phyloP scores from a whole-genome alignment of 2,329 filamentous ascomycete genomes.

The Endocalyx cinctus region DNA sequence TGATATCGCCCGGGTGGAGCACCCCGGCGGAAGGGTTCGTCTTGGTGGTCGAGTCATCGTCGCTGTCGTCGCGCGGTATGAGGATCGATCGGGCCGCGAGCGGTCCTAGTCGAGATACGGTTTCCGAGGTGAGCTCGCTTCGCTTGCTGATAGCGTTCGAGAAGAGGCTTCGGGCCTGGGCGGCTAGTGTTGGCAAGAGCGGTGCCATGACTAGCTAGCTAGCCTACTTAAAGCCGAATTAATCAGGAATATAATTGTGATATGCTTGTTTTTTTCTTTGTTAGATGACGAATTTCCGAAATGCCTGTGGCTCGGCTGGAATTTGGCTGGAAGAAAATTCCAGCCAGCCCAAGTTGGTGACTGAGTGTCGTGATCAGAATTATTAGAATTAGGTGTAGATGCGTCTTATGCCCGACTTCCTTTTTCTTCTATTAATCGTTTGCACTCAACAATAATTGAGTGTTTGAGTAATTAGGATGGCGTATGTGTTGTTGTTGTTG shows the following conservation, averaged over 20 bases:
- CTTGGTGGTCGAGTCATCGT: slow-evolving; percentile 17
- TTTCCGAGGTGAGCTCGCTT: slow-evolving; percentile 19
- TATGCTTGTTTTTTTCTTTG: too few relatives aligned
- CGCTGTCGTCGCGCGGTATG: slow-evolving; percentile 31
- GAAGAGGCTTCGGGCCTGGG: slow-evolving; percentile 24
- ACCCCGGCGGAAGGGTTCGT: slow-evolving; percentile 42
- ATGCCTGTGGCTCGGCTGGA: slow-evolving; percentile 16
- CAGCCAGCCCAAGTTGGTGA: slow-evolving; percentile 18
- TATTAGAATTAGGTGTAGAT: not conserved
- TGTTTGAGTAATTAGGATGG: too few relatives aligned
- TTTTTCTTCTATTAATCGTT: too few relatives aligned
- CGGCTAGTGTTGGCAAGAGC: slow-evolving; percentile 23
- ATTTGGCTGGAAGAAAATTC: slow-evolving; percentile 19
- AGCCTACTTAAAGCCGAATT: too few relatives aligned
- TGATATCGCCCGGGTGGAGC: slow-evolving; percentile 52
- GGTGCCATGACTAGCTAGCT: too few relatives aligned
- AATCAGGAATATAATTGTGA: too few relatives aligned
- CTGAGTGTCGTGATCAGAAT: slow-evolving; percentile 1
- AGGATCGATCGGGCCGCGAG: slow-evolving; percentile 41
- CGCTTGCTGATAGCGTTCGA: slow-evolving; percentile 15
- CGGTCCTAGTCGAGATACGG: slow-evolving; percentile 33
- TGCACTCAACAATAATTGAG: too few relatives aligned
- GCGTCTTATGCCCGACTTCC: too few relatives aligned
- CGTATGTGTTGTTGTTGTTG: too few relatives aligned
- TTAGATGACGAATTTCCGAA: not conserved